Percentiles rank a stretch among this genome's conserved stretches.
Conservation (phyloP, 805 yeast species). For the Candida ponderosae region DNA sequence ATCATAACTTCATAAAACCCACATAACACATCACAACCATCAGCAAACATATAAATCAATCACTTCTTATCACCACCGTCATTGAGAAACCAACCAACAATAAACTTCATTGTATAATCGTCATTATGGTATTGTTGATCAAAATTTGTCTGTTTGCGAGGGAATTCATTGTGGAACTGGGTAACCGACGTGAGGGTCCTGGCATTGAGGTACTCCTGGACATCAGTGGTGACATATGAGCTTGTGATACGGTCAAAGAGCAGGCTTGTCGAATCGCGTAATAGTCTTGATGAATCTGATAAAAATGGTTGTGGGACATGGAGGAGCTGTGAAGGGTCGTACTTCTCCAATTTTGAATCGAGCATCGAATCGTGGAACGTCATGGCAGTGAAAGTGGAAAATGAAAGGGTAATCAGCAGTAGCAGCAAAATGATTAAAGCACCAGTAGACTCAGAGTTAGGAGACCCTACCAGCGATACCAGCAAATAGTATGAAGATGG, state of each 20-base stretch:
- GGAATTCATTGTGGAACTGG: conserved; percentile 20
- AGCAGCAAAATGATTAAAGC: no score
- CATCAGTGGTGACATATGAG: neutral
- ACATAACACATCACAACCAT: no score
- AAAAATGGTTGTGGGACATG: no score
- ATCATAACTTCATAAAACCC: no score
- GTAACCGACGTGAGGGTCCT: neutral
- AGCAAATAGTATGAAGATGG: no score
- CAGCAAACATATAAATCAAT: no score
- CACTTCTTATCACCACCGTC: conserved; percentile 8
- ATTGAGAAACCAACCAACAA: conserved; percentile 16
- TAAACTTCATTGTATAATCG: conserved; percentile 17
- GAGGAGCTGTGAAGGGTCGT: no score
- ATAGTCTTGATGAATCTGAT: no score
- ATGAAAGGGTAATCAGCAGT: no score
- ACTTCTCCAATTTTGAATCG: conserved; percentile 11
- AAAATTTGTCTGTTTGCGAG: conserved; percentile 18
- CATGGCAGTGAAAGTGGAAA: no score
- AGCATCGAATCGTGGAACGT: conserved; percentile 16
- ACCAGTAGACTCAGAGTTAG: no score
- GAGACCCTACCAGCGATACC: no score
- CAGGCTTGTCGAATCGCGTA: neutral
- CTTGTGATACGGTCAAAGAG: neutral
- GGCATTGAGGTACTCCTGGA: neutral
- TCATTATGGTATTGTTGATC: conserved; percentile 21